Base-by-base conservation (phyloP, 2,329 filamentous ascomycete genomes). In the Dendrostoma leiphaemia region DNA sequence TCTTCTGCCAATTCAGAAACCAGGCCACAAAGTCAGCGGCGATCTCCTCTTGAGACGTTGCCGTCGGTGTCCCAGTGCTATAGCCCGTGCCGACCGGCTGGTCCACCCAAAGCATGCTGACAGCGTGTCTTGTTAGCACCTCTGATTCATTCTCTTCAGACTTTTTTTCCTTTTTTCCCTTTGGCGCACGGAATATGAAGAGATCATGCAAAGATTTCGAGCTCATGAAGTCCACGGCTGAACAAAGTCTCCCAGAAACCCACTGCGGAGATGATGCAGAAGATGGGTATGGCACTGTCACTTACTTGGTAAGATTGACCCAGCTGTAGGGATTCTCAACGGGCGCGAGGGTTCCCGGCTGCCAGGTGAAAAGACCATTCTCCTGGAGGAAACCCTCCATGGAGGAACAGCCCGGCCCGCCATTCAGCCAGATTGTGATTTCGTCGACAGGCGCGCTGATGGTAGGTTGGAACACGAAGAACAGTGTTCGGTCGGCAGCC, bases 361-460 rank as follows among this genome's bases (percentile, higher is more conserved):
- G 48, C 52, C 52, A 54, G 8, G 38, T 32, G 13, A 45, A 46
- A 0, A 40, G 40, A 1, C 52, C 52, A 13, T 51, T 54, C n/a
- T 54, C 52, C 29, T 49, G 38, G 5, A 48, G 17, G 46, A 54
- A 48, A 3, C 47, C 52, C 9, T 48, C 43, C 23, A 54, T 37
- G 15, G 46, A 50, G 12, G 46, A 49, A 24, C 52, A 54, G 15
- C 52, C 52, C 4, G 52, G 52, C 9, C 52, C 52, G 12, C 52
- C 52, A 28, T 54, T 54, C 21, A 54, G 31, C 52, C 52, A 54
- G 21, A 54, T 54, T 9, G 48, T 35, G 17, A 54, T 8, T 17
- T 54, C 52, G n/a, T 54, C 52, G 4, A 48, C 41, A 13, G 46
- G 38, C 6, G 43, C 52, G 4, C 38, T 23, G 6, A 44, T 54